These are phyloP conservation scores for Neoascochyta sp. DNA, from an alignment of 2,329 filamentous ascomycete genomes.

Conservation along the genomic window DNA sequence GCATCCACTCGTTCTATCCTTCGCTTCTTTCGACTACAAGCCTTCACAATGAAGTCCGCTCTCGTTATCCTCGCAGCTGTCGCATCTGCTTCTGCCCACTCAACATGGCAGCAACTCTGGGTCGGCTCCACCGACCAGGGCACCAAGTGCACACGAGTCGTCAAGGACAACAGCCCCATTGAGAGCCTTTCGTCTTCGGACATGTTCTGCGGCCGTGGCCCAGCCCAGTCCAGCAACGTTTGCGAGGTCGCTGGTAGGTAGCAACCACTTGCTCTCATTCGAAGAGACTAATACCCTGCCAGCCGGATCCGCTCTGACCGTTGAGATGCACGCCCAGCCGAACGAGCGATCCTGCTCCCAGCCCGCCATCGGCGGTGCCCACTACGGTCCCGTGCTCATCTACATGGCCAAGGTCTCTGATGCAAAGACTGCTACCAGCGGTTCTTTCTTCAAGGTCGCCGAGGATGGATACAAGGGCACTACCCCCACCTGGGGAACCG, in stretches of 20 bases:
- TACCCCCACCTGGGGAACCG: conserved; percentile 35
- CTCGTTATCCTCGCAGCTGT: conserved; percentile 31
- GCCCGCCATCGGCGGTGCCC: conserved; percentile 37
- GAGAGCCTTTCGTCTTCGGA: conserved; percentile 25
- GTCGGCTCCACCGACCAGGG: conserved; percentile 33
- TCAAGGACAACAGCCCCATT: conserved; percentile 37
- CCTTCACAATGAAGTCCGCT: conserved; percentile 31
- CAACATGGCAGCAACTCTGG: conserved; percentile 40
- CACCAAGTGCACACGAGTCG: conserved; percentile 27
- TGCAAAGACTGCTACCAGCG: conserved; percentile 29
- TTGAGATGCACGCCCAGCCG: conserved; percentile 39
- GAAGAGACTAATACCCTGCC: conserved; percentile 12
- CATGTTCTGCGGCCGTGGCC: conserved; percentile 38
- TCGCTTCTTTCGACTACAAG: conserved; percentile 7
- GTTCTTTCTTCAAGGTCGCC: conserved; percentile 39
- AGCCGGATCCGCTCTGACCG: conserved; percentile 35
- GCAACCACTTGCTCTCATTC: not conserved
- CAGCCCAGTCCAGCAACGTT: conserved; percentile 20
- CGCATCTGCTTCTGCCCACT: conserved; percentile 36
- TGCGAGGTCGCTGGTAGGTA: conserved; percentile 35
- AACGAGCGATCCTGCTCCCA: conserved; percentile 28
- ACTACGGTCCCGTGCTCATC: conserved; percentile 37
- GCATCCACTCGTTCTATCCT: conserved; percentile 5
- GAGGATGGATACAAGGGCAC: conserved; percentile 38
- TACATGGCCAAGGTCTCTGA: conserved; percentile 40